phyloP scores from a whole-genome alignment of 2,329 filamentous ascomycete species.

The Penicillium sp. region DNA sequence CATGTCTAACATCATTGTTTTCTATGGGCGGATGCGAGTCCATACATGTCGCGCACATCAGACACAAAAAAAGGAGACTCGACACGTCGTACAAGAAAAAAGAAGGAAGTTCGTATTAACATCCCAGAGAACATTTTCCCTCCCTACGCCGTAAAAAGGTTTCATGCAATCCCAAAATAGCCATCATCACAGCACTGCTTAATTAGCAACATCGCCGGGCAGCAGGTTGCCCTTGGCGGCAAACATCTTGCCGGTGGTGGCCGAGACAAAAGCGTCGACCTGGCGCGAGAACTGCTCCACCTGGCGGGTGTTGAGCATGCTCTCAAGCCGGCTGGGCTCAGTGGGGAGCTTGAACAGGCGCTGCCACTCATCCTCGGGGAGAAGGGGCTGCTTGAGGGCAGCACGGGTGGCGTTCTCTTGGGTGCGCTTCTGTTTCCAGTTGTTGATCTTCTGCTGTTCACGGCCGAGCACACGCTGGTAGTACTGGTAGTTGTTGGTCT shows the following conservation, averaged over 20 bases:
- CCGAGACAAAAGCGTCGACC: conserved; percentile 93
- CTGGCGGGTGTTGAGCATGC: conserved; percentile 92
- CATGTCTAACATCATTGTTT: conserved; percentile 23
- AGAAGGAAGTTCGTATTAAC: conserved; percentile 44
- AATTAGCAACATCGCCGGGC: conserved; percentile 56
- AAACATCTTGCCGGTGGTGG: conserved; percentile 96
- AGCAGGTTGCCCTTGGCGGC: conserved; percentile 76
- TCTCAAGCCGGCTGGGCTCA: conserved; percentile 90
- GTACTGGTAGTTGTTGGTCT: conserved; percentile 98
- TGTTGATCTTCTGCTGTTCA: conserved; percentile 94
- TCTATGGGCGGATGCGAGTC: conserved; percentile 29
- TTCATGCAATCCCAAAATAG: conserved; percentile 42
- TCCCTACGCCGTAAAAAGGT: conserved; percentile 49
- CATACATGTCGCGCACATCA: conserved; percentile 16
- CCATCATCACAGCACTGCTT: conserved; percentile 32
- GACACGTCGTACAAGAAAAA: conserved; percentile 38
- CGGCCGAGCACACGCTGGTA: conserved; percentile 92
- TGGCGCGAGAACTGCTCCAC: conserved; percentile 98
- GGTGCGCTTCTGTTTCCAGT: conserved; percentile 97
- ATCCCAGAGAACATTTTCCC: conserved; percentile 46
- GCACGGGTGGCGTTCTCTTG: conserved; percentile 86
- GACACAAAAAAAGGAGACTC: conserved; percentile 22
- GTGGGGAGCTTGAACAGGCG: conserved; percentile 96
- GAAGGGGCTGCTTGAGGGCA: conserved; percentile 82
- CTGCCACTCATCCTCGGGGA: conserved; percentile 98